Conservation (phyloP, 2,329 filamentous ascomycete species). For the Phoma sp. region DNA sequence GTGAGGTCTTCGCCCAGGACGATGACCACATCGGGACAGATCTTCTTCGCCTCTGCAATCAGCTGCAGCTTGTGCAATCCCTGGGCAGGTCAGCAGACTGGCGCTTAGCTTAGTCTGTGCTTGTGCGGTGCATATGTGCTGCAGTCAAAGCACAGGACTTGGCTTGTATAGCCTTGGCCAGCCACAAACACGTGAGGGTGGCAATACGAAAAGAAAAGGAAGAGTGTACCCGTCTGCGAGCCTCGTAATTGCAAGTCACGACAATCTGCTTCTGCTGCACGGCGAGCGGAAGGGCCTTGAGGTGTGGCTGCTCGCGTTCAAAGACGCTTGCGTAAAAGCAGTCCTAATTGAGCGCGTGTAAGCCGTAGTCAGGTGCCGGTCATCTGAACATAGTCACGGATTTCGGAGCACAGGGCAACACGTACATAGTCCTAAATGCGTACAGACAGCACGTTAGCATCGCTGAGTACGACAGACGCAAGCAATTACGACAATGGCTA, state of each 20-base stretch:
- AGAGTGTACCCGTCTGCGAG: slow-evolving; percentile 65
- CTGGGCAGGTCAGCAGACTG: slow-evolving; percentile 39
- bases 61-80: slow-evolving; percentile 81
- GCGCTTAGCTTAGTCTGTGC: slow-evolving; percentile 6
- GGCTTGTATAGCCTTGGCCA: slow-evolving; percentile 1
- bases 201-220: background rate
- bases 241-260: slow-evolving; percentile 78
- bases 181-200: slow-evolving; percentile 3
- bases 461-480: slow-evolving; percentile 10
- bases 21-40: slow-evolving; percentile 83
- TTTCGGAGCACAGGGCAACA: slow-evolving; percentile 12
- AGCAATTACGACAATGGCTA: slow-evolving; percentile 24
- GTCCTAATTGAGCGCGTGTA: slow-evolving; percentile 66
- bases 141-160: slow-evolving; percentile 1
- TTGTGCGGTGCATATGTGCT: background rate
- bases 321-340: slow-evolving; percentile 95
- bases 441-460: slow-evolving; percentile 33
- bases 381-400: slow-evolving; percentile 9
- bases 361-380: slow-evolving; percentile 19
- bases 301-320: slow-evolving; percentile 76
- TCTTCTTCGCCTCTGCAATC: slow-evolving; percentile 77
- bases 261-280: slow-evolving; percentile 90
- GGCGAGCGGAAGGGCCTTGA: slow-evolving; percentile 77
- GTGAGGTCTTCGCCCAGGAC: slow-evolving; percentile 76
- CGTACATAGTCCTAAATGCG: slow-evolving; percentile 40